A percentile compares a stretch with the other conserved stretches of the same genome.
phyloP scores from a whole-genome alignment of 805 yeast species.

The Candida maris region DNA sequence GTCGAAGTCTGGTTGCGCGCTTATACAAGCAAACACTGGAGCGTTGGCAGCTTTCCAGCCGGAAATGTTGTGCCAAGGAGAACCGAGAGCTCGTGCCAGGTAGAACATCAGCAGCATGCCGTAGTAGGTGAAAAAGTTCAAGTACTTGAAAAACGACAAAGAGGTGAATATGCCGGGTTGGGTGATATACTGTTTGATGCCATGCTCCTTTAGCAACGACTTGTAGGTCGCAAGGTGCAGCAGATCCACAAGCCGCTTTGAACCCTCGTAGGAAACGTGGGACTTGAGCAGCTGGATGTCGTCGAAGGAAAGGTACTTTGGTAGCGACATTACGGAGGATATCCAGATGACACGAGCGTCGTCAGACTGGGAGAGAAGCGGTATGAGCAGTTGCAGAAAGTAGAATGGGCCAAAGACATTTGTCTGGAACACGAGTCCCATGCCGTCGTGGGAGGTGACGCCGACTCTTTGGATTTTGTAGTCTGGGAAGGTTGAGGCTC shows the following conservation, averaged over 20 bases:
- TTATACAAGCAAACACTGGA: slow-evolving; percentile 61
- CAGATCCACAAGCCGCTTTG: slow-evolving; percentile 82
- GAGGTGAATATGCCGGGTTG: slow-evolving; percentile 95
- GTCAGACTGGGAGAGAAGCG: slow-evolving; percentile 39
- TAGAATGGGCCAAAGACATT: slow-evolving; percentile 97
- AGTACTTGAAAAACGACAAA: slow-evolving; percentile 68
- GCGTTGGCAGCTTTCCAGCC: slow-evolving; percentile 92
- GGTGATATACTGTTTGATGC: slow-evolving; percentile 68
- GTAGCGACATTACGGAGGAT: slow-evolving; percentile 75
- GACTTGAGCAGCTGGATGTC: slow-evolving; percentile 71
- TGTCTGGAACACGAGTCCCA: slow-evolving; percentile 90
- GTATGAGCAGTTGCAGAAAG: slow-evolving; percentile 60
- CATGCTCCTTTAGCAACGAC: slow-evolving; percentile 41
- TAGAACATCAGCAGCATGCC: slow-evolving; percentile 87
- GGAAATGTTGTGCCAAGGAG: slow-evolving; percentile 82
- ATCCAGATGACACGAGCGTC: slow-evolving; percentile 77
- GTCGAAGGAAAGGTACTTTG: slow-evolving; percentile 65
- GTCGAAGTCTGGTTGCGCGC: slow-evolving; percentile 43
- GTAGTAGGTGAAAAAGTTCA: slow-evolving; percentile 74
- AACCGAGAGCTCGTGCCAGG: slow-evolving; percentile 75
- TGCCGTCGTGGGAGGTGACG: slow-evolving; percentile 66
- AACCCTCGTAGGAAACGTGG: slow-evolving; percentile 80
- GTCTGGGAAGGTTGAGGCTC: slow-evolving; percentile 83
- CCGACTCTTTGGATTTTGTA: slow-evolving; percentile 83
- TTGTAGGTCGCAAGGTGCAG: slow-evolving; percentile 70